phyloP scores from a whole-genome alignment of 768 basidiomycete genomes.

The Pulveroboletus frians region DNA sequence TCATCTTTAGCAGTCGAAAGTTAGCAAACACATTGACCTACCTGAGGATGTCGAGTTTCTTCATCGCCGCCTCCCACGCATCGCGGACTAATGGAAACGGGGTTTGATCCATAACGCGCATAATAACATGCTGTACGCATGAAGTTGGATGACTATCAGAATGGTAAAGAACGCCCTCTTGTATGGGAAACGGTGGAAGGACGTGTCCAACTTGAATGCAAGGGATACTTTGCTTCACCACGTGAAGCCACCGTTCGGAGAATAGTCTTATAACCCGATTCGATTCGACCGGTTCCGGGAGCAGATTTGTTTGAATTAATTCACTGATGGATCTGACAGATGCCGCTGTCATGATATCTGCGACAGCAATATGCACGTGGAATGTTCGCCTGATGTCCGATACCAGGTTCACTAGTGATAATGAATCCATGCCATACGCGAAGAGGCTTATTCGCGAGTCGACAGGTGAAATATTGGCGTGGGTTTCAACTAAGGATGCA shows the following conservation, averaged over 20 bases:
- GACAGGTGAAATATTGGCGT: slow-evolving; percentile 14
- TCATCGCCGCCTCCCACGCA: slow-evolving; percentile 33
- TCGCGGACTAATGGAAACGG: slow-evolving; percentile 22
- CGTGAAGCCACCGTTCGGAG: slow-evolving; percentile 16
- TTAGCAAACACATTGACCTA: slow-evolving; percentile 6
- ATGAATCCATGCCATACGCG: slow-evolving; percentile 32
- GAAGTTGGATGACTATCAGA: slow-evolving; percentile 34
- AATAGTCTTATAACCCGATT: slow-evolving; percentile 7
- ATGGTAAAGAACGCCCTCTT: slow-evolving; percentile 43
- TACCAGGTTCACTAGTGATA: slow-evolving; percentile 23
- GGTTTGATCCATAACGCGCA: slow-evolving; percentile 23
- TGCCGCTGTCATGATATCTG: slow-evolving; percentile 28
- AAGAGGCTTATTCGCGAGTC: slow-evolving; percentile 27
- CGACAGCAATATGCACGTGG: slow-evolving; percentile 16
- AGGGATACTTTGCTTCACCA: slow-evolving; percentile 4
- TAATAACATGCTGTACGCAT: slow-evolving; percentile 43
- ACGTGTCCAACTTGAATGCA: slow-evolving; percentile 11
- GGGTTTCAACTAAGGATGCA: slow-evolving; percentile 29
- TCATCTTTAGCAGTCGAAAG: neutral
- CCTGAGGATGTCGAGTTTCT: slow-evolving; percentile 26
- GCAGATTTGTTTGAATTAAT: slow-evolving; percentile 7
- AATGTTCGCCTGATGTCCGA: slow-evolving; percentile 21
- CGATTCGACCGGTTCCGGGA: neutral
- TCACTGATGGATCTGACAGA: slow-evolving; percentile 19
- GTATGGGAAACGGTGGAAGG: slow-evolving; percentile 43